A percentile compares a stretch with the other conserved stretches of the same genome.
Conservation (phyloP, 2,329 filamentous ascomycete species). For the Fusarium lateritium region DNA sequence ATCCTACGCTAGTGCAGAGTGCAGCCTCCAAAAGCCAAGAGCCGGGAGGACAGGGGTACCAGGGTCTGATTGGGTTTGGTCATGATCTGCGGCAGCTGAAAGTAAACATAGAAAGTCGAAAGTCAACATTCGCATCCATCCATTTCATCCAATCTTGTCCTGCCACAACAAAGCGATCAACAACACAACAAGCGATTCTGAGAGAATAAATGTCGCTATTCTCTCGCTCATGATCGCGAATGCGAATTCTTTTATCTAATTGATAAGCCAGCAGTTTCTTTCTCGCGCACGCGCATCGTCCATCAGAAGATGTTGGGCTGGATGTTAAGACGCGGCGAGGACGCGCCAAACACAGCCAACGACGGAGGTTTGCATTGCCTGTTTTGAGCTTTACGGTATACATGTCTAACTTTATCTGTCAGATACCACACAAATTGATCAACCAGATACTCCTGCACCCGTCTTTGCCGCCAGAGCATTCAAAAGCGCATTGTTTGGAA, state of each 20-base stretch:
- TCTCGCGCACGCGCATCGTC: constrained; percentile 10
- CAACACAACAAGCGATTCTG: constrained; percentile 10
- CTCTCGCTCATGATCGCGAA: constrained; percentile 29
- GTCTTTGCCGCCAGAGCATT: constrained; percentile 77
- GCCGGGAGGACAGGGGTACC: constrained; percentile 12
- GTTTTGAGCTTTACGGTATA: not conserved
- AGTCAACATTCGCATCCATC: constrained; percentile 39
- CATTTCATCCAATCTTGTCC: constrained; percentile 26
- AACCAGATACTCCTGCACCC: constrained; percentile 75
- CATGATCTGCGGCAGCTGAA: constrained; percentile 35
- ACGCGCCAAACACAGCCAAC: constrained; percentile 54
- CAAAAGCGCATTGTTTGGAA: constrained; percentile 75
- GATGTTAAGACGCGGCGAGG: constrained; percentile 66
- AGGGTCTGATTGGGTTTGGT: constrained; percentile 20
- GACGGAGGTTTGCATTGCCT: constrained; percentile 49
- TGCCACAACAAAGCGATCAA: constrained; percentile 26
- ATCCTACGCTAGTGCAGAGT: constrained; percentile 48
- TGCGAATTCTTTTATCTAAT: constrained; percentile 16
- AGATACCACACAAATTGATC: constrained; percentile 66
- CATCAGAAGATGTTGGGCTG: constrained; percentile 68
- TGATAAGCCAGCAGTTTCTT: constrained; percentile 2
- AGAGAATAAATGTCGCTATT: constrained; percentile 32
- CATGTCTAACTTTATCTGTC: constrained; percentile 2
- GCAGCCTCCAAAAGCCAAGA: not conserved
- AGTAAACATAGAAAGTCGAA: constrained; percentile 41